Conservation (phyloP, 805 yeast genomes). For the Saccharomycopsis schoenii region DNA sequence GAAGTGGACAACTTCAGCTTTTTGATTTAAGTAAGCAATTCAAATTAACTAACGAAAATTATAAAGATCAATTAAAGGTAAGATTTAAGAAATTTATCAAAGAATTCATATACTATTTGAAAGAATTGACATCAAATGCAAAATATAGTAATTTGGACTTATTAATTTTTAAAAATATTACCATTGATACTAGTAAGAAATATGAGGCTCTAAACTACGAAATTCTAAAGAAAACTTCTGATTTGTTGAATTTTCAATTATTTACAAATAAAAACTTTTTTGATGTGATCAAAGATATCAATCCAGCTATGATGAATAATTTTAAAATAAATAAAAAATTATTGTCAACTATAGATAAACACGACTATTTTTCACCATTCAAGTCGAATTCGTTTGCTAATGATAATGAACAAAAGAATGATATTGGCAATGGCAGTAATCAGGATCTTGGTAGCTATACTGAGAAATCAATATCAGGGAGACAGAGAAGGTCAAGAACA, state of each 20-base stretch:
- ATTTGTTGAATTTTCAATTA: neutral
- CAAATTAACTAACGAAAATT: neutral
- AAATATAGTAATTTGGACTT: neutral
- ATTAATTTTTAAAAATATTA: slow-evolving; percentile 1
- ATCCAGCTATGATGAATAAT: neutral
- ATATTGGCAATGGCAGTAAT: neutral
- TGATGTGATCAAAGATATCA: neutral
- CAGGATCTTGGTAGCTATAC: neutral
- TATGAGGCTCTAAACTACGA: slow-evolving; percentile 1
- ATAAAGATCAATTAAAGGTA: neutral
- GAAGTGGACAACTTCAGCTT: slow-evolving; percentile 2
- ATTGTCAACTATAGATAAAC: neutral
- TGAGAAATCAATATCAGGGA: neutral
- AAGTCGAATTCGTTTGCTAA: neutral
- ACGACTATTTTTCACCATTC: neutral
- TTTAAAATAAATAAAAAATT: neutral
- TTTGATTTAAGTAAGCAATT: slow-evolving; percentile 2
- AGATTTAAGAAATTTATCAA: neutral
- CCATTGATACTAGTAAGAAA: neutral
- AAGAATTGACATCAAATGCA: neutral
- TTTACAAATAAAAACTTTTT: slow-evolving; percentile 8
- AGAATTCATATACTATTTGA: neutral
- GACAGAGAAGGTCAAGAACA: slow-evolving; percentile 1
- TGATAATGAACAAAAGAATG: neutral
- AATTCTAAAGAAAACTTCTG: neutral